Conservation (phyloP, 163 green algal genomes). For the Chloromonas sp. region DNA sequence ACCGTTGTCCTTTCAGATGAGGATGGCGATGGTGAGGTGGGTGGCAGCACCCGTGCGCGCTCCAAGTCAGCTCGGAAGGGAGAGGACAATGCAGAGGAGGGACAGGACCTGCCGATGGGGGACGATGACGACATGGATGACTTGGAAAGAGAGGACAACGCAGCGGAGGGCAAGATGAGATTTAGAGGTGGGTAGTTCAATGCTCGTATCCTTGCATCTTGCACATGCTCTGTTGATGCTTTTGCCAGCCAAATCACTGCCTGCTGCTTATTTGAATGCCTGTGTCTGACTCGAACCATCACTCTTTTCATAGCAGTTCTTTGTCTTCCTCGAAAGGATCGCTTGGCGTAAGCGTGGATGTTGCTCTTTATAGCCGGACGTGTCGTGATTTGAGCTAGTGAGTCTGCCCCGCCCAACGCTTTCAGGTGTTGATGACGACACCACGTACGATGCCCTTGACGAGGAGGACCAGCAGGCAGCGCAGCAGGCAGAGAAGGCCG, state of each 20-base stretch:
- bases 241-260: too few relatives aligned
- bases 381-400: too few relatives aligned
- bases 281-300: too few relatives aligned
- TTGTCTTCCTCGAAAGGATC: too few relatives aligned
- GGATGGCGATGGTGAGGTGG: conserved; percentile 32
- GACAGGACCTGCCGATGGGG: conserved; percentile 41
- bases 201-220: background rate
- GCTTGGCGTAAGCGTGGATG: too few relatives aligned
- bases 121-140: conserved; percentile 59
- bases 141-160: conserved; percentile 63
- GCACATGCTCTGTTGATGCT: too few relatives aligned
- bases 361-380: too few relatives aligned
- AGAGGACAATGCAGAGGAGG: conserved; percentile 35
- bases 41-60: conserved; percentile 5
- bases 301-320: too few relatives aligned
- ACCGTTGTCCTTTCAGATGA: conserved; percentile 5
- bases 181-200: conserved; percentile 26
- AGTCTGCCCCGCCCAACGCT: background rate
- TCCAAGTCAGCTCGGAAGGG: conserved; percentile 22
- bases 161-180: conserved; percentile 71
- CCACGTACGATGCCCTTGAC: conserved; percentile 72
- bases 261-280: too few relatives aligned
- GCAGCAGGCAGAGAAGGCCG: conserved; percentile 9
- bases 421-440: conserved; percentile 36
- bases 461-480: conserved; percentile 34